These are phyloP conservation scores for Mycosarcoma maydis DNA, from an alignment of 1,284 basidiomycete genomes.

Conservation along the genomic window DNA sequence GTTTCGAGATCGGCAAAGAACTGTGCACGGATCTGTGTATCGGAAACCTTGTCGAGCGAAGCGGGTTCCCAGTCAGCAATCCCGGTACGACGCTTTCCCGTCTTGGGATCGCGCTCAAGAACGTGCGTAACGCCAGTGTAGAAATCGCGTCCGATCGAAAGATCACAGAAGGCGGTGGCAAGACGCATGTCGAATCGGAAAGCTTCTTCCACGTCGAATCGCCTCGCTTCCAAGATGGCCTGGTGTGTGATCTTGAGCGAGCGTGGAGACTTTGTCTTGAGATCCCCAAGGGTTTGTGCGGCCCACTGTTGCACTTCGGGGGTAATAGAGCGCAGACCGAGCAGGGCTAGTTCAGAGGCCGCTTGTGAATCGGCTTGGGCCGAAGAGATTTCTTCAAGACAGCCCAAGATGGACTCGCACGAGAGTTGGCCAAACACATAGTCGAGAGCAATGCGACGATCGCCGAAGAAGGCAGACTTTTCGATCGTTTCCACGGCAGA, in stretches of 20 bases:
- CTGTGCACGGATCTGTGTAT: conserved; percentile 37
- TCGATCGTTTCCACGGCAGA: conserved; percentile 19
- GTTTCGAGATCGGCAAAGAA: conserved; percentile 56
- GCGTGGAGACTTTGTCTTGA: conserved; percentile 60
- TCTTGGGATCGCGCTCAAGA: conserved; percentile 58
- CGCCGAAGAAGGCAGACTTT: conserved; percentile 57
- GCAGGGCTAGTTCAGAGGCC: conserved; percentile 42
- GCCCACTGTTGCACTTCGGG: conserved; percentile 52
- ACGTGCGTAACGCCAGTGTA: conserved; percentile 61
- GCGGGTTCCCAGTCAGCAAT: conserved; percentile 52
- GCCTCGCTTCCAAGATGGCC: conserved; percentile 49
- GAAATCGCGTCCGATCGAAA: conserved; percentile 66
- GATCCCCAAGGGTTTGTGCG: conserved; percentile 45
- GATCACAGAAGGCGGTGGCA: conserved; percentile 64
- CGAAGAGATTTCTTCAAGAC: conserved; percentile 51
- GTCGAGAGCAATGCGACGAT: conserved; percentile 59
- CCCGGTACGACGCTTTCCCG: conserved; percentile 59
- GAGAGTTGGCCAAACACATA: conserved; percentile 58
- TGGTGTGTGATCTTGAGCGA: conserved; percentile 60
- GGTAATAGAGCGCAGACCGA: conserved; percentile 28
- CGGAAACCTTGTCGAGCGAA: conserved; percentile 54
- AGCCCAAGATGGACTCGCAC: conserved; percentile 53
- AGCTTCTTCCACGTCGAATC: conserved; percentile 53
- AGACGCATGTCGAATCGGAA: conserved; percentile 64
- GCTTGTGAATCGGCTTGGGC: conserved; percentile 29